A percentile compares a stretch with the other conserved stretches of the same genome.
phyloP scores from a whole-genome alignment of 345 rosid genomes.

The Murraya paniculata region DNA sequence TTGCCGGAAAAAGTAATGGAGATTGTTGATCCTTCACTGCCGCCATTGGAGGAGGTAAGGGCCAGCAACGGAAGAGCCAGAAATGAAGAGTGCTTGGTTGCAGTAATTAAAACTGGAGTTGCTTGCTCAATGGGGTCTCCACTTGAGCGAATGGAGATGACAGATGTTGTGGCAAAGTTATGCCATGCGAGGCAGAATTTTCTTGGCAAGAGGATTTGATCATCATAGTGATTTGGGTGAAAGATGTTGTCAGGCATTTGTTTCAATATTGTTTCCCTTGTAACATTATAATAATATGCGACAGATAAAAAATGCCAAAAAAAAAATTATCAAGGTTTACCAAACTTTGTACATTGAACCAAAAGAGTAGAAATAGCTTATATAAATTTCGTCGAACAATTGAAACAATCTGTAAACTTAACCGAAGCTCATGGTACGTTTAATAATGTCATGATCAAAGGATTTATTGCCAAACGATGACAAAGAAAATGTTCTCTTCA shows the following conservation, averaged over 20 bases:
- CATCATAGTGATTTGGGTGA: no score
- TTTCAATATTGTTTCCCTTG: no score
- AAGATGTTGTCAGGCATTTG: no score
- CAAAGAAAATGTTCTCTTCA: constrained; percentile 3
- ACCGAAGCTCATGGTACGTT: neutral
- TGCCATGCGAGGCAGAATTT: neutral
- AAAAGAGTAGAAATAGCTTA: neutral
- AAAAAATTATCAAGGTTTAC: no score
- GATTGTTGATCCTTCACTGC: neutral
- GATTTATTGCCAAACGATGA: neutral
- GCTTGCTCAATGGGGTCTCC: no score
- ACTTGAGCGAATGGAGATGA: no score
- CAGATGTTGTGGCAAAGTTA: neutral
- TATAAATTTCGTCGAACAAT: neutral
- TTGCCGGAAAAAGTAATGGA: neutral
- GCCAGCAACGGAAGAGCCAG: neutral
- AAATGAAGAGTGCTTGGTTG: neutral
- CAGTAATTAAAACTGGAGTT: no score
- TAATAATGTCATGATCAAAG: neutral
- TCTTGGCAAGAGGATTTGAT: neutral
- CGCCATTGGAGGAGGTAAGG: neutral
- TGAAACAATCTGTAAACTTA: neutral
- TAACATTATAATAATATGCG: no score
- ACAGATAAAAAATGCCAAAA: no score
- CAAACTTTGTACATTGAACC: neutral